Percentiles rank a stretch among this genome's conserved stretches.
Evolutionary conservation across 2,329 filamentous ascomycete species (phyloP).

Genomic region (Dissoconium aciculare): DNA sequence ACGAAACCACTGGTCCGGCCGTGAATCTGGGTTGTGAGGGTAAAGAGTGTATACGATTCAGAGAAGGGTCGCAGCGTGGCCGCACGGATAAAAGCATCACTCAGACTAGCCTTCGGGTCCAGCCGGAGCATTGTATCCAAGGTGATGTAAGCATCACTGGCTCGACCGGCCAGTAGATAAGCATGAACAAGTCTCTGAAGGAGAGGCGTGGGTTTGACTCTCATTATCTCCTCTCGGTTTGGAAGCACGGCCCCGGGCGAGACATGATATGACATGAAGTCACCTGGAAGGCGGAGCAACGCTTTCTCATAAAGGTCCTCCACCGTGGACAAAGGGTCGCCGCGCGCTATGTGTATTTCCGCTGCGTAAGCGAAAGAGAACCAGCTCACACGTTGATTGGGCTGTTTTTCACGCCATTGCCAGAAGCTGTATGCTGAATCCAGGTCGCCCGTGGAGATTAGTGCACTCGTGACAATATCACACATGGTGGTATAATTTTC

Average conservation of each 20-base stretch:
- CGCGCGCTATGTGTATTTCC: slow-evolving; percentile 32
- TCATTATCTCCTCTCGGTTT: slow-evolving; percentile 25
- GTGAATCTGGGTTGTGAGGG: too few species aligned
- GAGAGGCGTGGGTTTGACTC: slow-evolving; percentile 26
- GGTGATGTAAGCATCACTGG: slow-evolving; percentile 34
- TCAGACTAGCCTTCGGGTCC: too few species aligned
- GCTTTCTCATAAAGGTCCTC: slow-evolving; percentile 33
- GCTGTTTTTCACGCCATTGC: slow-evolving; percentile 32
- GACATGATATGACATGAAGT: slow-evolving; percentile 34
- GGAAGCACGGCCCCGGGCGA: slow-evolving; percentile 33
- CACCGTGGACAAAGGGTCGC: slow-evolving; percentile 26
- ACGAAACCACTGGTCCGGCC: too few species aligned
- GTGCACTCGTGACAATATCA: too few species aligned
- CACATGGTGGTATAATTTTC: too few species aligned
- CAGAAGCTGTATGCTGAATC: slow-evolving; percentile 34
- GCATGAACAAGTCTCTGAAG: slow-evolving; percentile 36
- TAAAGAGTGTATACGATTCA: slow-evolving; percentile 35
- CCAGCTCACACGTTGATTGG: slow-evolving; percentile 28
- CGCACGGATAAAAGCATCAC: too few species aligned
- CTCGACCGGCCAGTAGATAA: slow-evolving; percentile 31
- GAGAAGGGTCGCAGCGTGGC: slow-evolving; percentile 28
- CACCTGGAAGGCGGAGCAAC: slow-evolving; percentile 33
- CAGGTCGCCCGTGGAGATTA: slow-evolving; percentile 21
- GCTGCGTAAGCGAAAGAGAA: slow-evolving; percentile 36
- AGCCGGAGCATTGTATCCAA: slow-evolving; percentile 36